phyloP scores from a whole-genome alignment of 116 monocot species.

The Iris pallida region DNA sequence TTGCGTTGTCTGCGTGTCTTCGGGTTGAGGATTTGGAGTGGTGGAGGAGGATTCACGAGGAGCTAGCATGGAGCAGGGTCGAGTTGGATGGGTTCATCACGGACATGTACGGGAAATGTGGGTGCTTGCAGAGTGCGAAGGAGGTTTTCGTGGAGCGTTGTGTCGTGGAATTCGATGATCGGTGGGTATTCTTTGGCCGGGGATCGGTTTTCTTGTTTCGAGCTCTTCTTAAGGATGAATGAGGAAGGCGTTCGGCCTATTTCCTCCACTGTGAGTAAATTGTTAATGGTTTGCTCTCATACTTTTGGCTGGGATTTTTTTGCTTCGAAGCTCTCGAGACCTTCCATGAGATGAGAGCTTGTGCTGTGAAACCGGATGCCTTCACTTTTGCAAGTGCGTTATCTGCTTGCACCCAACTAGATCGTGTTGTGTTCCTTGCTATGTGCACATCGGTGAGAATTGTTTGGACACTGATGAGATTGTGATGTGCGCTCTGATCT shows the following conservation, averaged over 20 bases:
- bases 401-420: constrained; percentile 68
- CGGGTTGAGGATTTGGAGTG: constrained; percentile 35
- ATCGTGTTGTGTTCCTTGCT: too few relatives aligned
- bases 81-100: constrained; percentile 51
- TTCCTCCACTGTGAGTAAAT: constrained; percentile 52
- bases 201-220: constrained; percentile 35
- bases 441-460: constrained; percentile 11
- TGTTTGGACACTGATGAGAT: constrained; percentile 35
- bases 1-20: constrained; percentile 52
- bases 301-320: constrained; percentile 21
- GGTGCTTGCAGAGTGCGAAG: constrained; percentile 38
- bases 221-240: constrained; percentile 48
- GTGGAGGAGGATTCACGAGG: constrained; percentile 50
- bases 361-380: constrained; percentile 33
- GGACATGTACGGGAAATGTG: constrained; percentile 72
- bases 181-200: constrained; percentile 50
- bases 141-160: constrained; percentile 55
- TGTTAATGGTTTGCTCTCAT: constrained; percentile 50
- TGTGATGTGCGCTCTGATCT: constrained; percentile 55
- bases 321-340: constrained; percentile 36
- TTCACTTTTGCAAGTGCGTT: constrained; percentile 46
- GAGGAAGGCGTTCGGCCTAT: constrained; percentile 37
- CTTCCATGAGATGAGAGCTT: constrained; percentile 34
- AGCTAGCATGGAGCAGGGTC: constrained; percentile 22
- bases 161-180: constrained; percentile 62